Evolutionary conservation across 345 rosid genomes (phyloP), one percentile per base, ranked within the genome.

Genomic region (Brassica nigra): DNA sequence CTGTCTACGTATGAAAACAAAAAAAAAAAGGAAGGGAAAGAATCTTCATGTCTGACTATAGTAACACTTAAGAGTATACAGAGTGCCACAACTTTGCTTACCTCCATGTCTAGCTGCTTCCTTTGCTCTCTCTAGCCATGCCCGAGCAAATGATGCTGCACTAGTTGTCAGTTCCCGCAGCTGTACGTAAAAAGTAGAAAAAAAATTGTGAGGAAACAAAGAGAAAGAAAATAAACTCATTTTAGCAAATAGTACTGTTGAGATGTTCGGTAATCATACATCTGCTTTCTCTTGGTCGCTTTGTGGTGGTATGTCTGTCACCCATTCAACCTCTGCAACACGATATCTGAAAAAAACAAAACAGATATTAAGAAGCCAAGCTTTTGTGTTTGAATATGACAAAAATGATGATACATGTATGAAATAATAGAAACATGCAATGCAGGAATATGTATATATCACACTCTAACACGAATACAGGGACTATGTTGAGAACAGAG

Each of bases 301-400:
- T 78, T 76, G 80, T 64, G 91, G 91, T 62, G 85, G 77, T 80
- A 71, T 76, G 85, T 95, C 99, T 62, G 84, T 88, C 52, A 93
- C 83, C 98, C 99, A 95, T 84, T 90, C 96, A 83, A 91, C 93
- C 83, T 91, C 94, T 59, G 99, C 98, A 80, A 93, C 87, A 52
- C 96, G 96, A 62, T 93, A 93, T 42, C 99, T 95, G 81, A 74
- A 73, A 68, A 68, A 64, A 28, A 77, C 29, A 67, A 28, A 77
- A 66, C 66, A 3, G 64, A 80, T 20, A 55, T 52, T 8, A 76
- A 44, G 67, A n/a, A 31, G 64, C 14, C 59, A 11, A 71, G 59
- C 71, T 27, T 33, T 62, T 70, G 29, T 70, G 39, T 69, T 63
- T 47, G 3, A 63, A 28, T 10, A 71, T 16, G 15, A 57, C 70